phyloP scores from a whole-genome alignment of 257 asterid genomes.

The Solanum bulbocastanum region DNA sequence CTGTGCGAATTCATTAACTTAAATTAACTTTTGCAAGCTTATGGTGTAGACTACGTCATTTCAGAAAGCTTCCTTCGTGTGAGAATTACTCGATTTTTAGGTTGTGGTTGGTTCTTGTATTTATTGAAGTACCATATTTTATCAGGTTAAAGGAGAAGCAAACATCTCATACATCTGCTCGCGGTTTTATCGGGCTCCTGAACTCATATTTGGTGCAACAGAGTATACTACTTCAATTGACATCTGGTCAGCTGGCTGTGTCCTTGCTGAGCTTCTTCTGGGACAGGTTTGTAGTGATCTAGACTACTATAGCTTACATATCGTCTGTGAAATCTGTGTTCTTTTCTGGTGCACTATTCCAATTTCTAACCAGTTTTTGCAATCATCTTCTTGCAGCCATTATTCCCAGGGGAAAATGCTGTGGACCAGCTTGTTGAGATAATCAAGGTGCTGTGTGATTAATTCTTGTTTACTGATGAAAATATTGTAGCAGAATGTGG shows the following conservation, averaged over 20 bases:
- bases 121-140: background rate
- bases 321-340: background rate
- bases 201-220: conserved; percentile 94
- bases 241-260: conserved; percentile 99
- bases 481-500: background rate
- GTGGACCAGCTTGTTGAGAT: conserved; percentile 97
- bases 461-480: background rate
- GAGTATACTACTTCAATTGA: conserved; percentile 87
- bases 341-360: background rate
- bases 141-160: conserved; percentile 79
- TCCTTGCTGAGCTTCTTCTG: conserved; percentile 87
- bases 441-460: conserved; percentile 51
- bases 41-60: background rate
- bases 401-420: conserved; percentile 95
- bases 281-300: conserved; percentile 56
- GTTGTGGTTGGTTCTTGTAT: background rate
- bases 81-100: background rate
- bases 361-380: conserved; percentile 5
- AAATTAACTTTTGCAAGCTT: background rate
- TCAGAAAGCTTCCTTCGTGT: background rate
- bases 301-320: background rate
- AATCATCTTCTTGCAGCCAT: conserved; percentile 41
- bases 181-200: conserved; percentile 97
- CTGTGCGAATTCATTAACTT: background rate
- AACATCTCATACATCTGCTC: conserved; percentile 97